These are phyloP conservation scores for Styphnolobium japonicum DNA, from an alignment of 306 rosid genomes.

Conservation along the genomic window DNA sequence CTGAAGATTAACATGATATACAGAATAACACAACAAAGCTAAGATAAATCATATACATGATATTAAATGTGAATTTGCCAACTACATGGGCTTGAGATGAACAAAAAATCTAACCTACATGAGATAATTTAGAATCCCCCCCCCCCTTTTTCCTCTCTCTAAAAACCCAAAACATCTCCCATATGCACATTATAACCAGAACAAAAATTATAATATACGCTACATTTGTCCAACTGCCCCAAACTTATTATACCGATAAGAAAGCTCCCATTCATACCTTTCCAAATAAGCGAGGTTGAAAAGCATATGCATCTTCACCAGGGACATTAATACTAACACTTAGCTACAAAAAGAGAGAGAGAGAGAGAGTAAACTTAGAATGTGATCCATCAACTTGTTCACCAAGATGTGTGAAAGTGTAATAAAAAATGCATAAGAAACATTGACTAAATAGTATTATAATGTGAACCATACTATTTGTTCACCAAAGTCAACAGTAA, in stretches of 20 bases:
- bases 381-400: background rate
- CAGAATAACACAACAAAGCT: background rate
- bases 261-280: conserved; percentile 52
- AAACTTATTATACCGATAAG: background rate
- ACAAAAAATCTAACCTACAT: background rate
- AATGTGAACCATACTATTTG: conserved; percentile 69
- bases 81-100: background rate
- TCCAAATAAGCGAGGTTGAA: conserved; percentile 78
- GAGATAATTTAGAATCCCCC: background rate
- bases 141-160: too few species aligned
- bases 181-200: background rate
- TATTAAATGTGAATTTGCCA: background rate
- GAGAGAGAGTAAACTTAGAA: background rate
- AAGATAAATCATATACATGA: background rate
- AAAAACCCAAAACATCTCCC: background rate
- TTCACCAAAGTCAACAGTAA: conserved; percentile 70
- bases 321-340: conserved; percentile 62
- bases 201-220: background rate
- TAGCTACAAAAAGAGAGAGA: conserved; percentile 54
- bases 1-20: conserved; percentile 16
- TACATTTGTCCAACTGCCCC: background rate
- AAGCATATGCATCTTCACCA: conserved; percentile 63
- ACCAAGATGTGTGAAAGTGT: background rate
- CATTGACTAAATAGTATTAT: conserved; percentile 7
- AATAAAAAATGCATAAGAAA: background rate